Base-by-base conservation (phyloP, 2,329 filamentous ascomycete species). In the Samsoniella hepiali region DNA sequence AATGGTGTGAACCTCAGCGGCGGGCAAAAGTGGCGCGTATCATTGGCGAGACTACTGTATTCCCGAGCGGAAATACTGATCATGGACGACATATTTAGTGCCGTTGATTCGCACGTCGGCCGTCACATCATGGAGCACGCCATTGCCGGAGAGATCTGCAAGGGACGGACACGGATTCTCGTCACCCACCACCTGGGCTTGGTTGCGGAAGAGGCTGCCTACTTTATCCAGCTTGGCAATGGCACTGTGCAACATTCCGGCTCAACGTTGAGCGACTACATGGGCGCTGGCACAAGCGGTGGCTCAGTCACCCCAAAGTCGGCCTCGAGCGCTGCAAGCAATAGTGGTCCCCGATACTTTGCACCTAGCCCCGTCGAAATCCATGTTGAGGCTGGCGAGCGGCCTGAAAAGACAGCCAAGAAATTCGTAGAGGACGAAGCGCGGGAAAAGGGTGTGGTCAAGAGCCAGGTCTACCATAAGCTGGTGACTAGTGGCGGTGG, bases 1-100 rank as follows among this genome's bases (percentile, higher is more conserved):
- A 93, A 94, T 66, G 91, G 91, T 5, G 91, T 95, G 68, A 93
- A 94, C 68, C 79, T 96, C 9, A 92, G 88, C 65, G 91, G 92
- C 65, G 92, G 91, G 0, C 91, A 96, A 73, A 87, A 91, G 70
- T 93, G 91, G 89, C 84, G 91, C 59, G 83, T 95, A 38, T 91
- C 90, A 0, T 86, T 96, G 68, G 91, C 91, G 1, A 81, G 91
- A 51, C 91, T 91, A 0, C 79, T 95, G 22, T 95, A 95, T 73
- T 93, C 90, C 1, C 82, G 90, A 13, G 90, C 90, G 1, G 87
- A 88, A 0, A 88, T 93, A 66, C 78, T 96, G 3, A 78, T 95
- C 27, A 81, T 95, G 69, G 91, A 96, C 72, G 91, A 96, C 70
- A 91, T 94, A 44, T 93, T 96, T 73, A 91, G 88, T 70, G 88